Conservation (phyloP, 1,284 basidiomycete genomes). For the Schizophyllum commune region DNA sequence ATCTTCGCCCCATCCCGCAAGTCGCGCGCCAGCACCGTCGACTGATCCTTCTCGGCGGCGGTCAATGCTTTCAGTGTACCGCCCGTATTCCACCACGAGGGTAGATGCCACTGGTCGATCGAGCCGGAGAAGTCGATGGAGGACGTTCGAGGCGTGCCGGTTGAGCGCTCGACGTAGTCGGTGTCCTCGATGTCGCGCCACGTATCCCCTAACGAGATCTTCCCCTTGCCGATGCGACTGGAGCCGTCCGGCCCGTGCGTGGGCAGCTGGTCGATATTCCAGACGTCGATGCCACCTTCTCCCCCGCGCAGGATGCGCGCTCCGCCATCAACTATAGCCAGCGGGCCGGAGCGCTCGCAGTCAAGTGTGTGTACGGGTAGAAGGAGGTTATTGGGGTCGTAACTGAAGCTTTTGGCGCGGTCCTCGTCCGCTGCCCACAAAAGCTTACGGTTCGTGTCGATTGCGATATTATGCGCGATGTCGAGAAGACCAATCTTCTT, state of each 20-base stretch:
- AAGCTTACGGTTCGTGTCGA: constrained; percentile 20
- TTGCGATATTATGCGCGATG: constrained; percentile 9
- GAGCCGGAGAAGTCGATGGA: constrained; percentile 15
- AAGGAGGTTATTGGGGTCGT: neutral
- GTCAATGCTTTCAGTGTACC: constrained; percentile 5
- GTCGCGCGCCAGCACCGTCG: constrained; percentile 23
- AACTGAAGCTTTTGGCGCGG: constrained; percentile 19
- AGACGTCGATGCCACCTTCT: constrained; percentile 21
- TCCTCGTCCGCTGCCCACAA: constrained; percentile 21
- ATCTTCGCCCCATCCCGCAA: constrained; percentile 13
- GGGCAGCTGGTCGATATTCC: constrained; percentile 25
- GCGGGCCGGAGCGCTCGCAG: constrained; percentile 18
- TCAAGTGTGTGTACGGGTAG: constrained; percentile 25
- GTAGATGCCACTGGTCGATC: constrained; percentile 5
- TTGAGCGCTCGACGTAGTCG: constrained; percentile 25
- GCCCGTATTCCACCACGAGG: neutral
- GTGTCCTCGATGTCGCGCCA: constrained; percentile 21
- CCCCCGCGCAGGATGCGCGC: constrained; percentile 25
- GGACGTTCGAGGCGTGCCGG: constrained; percentile 18
- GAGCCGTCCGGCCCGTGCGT: constrained; percentile 22
- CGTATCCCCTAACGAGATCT: constrained; percentile 14
- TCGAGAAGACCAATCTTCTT: constrained; percentile 10
- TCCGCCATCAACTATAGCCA: constrained; percentile 18
- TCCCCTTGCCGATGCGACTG: constrained; percentile 20
- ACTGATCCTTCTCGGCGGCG: constrained; percentile 9